These are phyloP conservation scores for Candida frijolesensis DNA, from an alignment of 1,139 yeast genomes.

Conservation along the genomic window DNA sequence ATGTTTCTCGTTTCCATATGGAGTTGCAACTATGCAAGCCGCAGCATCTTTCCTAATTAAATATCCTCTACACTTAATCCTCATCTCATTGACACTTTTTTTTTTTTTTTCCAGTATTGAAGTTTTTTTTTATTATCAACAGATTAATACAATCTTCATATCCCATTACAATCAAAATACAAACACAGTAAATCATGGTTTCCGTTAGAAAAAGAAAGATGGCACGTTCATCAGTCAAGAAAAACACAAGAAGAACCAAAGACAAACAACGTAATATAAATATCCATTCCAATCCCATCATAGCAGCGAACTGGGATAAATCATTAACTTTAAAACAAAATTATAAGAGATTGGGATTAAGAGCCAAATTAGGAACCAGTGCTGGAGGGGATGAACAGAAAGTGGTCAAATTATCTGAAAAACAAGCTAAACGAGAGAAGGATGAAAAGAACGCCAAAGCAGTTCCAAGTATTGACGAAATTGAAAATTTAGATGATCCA, in stretches of 20 bases:
- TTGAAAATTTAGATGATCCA: constrained; percentile 51
- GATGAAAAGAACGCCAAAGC: constrained; percentile 28
- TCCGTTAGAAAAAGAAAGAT: constrained; percentile 88
- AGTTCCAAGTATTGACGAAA: constrained; percentile 36
- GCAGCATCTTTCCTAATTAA: neutral
- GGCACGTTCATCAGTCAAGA: constrained; percentile 69
- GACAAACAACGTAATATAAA: constrained; percentile 68
- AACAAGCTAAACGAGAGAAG: constrained; percentile 16
- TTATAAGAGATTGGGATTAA: constrained; percentile 74
- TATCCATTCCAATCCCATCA: constrained; percentile 73
- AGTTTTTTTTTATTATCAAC: neutral
- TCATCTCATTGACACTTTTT: constrained; percentile 3
- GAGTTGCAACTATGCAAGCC: neutral
- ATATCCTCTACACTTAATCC: neutral
- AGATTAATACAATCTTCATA: neutral
- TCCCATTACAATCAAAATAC: neutral
- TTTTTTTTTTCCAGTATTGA: neutral
- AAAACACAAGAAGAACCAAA: constrained; percentile 67
- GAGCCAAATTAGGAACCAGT: constrained; percentile 61
- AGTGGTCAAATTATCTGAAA: constrained; percentile 41
- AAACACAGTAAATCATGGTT: constrained; percentile 45
- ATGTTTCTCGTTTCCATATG: neutral
- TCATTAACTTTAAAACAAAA: constrained; percentile 81
- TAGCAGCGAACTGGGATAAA: constrained; percentile 90
- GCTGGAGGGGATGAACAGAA: constrained; percentile 71